These are phyloP conservation scores for Citrus hindsii DNA, from an alignment of 345 rosid genomes.

Conservation along the genomic window DNA sequence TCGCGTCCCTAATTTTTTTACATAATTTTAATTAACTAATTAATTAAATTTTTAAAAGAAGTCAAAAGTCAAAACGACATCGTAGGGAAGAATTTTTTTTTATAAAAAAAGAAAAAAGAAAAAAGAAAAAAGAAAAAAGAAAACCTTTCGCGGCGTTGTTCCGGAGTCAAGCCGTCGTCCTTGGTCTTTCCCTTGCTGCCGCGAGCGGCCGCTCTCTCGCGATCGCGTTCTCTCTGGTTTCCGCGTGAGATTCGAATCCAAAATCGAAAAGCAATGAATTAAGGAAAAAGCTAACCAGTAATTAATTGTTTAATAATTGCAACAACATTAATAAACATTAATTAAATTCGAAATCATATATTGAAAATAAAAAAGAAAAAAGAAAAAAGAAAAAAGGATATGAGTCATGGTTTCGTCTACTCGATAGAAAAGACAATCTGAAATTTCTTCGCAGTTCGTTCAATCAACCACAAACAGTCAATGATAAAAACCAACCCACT, in stretches of 20 bases:
- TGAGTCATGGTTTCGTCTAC: conserved; percentile 22
- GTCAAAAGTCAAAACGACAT: neutral
- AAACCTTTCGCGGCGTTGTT: conserved; percentile 58
- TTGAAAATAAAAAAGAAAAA: neutral
- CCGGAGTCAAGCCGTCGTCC: conserved; percentile 54
- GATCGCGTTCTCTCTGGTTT: conserved; percentile 55
- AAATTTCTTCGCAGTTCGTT: neutral
- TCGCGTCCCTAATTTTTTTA: conserved; percentile 54
- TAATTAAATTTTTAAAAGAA: neutral
- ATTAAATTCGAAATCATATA: neutral
- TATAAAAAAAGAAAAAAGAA: too few species aligned
- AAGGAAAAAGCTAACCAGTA: conserved; percentile 17
- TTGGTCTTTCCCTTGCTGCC: conserved; percentile 24
- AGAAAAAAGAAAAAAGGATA: conserved; percentile 18
- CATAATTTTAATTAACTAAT: too few species aligned
- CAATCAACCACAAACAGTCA: neutral
- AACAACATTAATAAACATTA: neutral
- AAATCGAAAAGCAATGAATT: neutral
- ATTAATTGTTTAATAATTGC: neutral
- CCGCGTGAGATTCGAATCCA: conserved; percentile 37
- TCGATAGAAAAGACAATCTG: neutral
- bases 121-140: too few species aligned
- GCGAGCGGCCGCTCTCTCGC: conserved; percentile 50
- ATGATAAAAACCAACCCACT: neutral
- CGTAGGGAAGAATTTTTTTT: too few species aligned